A percentile compares a stretch with the other conserved stretches of the same genome.
phyloP scores from a whole-genome alignment of 2,329 filamentous ascomycete genomes.

The Knufia petricola region DNA sequence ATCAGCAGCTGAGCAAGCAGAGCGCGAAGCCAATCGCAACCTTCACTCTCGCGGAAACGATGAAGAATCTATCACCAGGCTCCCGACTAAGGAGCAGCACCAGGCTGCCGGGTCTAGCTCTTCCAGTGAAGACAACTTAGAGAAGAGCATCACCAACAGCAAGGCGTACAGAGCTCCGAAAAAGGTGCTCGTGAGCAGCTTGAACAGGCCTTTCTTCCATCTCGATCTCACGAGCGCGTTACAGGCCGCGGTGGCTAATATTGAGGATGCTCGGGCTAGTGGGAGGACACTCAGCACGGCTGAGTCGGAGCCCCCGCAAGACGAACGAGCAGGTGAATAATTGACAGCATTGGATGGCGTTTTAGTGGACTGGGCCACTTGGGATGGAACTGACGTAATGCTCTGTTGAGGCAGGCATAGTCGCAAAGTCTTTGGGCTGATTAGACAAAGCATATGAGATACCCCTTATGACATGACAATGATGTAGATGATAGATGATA shows the following conservation, averaged over 20 bases:
- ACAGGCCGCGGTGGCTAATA: conserved; percentile 75
- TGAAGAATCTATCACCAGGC: conserved; percentile 6
- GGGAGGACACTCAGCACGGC: conserved; percentile 1
- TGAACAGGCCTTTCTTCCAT: conserved; percentile 88
- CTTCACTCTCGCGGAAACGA: neutral
- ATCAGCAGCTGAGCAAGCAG: conserved; percentile 60
- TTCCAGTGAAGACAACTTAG: conserved; percentile 30
- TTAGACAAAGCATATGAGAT: no score
- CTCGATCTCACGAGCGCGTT: conserved; percentile 82
- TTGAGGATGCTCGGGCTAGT: conserved; percentile 38
- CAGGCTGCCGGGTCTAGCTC: conserved; percentile 21
- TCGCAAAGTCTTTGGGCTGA: no score
- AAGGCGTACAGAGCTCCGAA: conserved; percentile 35
- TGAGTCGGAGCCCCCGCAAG: neutral
- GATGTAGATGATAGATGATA: no score
- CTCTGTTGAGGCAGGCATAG: no score
- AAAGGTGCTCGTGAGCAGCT: conserved; percentile 64
- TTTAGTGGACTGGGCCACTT: no score
- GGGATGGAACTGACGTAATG: no score
- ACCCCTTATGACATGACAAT: no score
- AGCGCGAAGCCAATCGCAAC: conserved; percentile 51
- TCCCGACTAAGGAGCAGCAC: conserved; percentile 27
- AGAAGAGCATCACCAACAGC: conserved; percentile 39
- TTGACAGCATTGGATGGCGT: no score
- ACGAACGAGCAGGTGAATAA: no score